phyloP scores from a whole-genome alignment of 1,284 basidiomycete genomes.

The Malassezia psittaci region DNA sequence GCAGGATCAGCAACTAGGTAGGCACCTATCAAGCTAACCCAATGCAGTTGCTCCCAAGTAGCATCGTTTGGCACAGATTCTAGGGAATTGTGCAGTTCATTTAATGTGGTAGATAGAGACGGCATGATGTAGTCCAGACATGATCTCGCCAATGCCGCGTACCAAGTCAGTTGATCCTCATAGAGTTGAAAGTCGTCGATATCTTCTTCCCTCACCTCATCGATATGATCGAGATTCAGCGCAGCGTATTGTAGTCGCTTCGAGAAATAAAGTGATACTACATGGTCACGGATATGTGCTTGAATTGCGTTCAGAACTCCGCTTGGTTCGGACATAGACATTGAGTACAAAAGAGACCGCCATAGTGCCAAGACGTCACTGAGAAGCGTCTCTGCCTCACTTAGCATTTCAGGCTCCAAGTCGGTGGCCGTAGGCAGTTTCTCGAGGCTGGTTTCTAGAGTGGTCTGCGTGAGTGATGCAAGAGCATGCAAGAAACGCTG shows the following conservation, averaged over 20 bases:
- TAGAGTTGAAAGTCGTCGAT: slow-evolving; percentile 33
- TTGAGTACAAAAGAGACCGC: slow-evolving; percentile 1
- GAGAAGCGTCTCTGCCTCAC: slow-evolving; percentile 8
- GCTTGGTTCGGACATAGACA: not conserved
- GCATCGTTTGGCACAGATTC: slow-evolving; percentile 16
- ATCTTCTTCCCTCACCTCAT: slow-evolving; percentile 23
- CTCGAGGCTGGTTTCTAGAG: slow-evolving; percentile 7
- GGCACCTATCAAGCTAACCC: slow-evolving; percentile 32
- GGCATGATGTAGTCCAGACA: slow-evolving; percentile 19
- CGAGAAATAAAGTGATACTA: slow-evolving; percentile 30
- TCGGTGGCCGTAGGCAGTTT: slow-evolving; percentile 19
- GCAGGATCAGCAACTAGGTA: slow-evolving; percentile 32
- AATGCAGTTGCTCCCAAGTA: slow-evolving; percentile 40
- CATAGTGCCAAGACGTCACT: slow-evolving; percentile 8
- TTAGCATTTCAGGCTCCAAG: slow-evolving; percentile 12
- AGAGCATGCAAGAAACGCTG: slow-evolving; percentile 1
- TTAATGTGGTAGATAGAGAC: slow-evolving; percentile 19
- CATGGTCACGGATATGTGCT: slow-evolving; percentile 26
- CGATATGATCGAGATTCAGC: slow-evolving; percentile 11
- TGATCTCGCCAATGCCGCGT: slow-evolving; percentile 30
- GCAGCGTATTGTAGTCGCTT: slow-evolving; percentile 22
- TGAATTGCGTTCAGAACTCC: slow-evolving; percentile 16
- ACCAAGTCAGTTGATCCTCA: slow-evolving; percentile 32
- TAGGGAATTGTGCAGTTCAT: slow-evolving; percentile 18
- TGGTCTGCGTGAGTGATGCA: slow-evolving; percentile 1